Conservation (phyloP, 768 basidiomycete species). For the Tubosaeta sp. region DNA sequence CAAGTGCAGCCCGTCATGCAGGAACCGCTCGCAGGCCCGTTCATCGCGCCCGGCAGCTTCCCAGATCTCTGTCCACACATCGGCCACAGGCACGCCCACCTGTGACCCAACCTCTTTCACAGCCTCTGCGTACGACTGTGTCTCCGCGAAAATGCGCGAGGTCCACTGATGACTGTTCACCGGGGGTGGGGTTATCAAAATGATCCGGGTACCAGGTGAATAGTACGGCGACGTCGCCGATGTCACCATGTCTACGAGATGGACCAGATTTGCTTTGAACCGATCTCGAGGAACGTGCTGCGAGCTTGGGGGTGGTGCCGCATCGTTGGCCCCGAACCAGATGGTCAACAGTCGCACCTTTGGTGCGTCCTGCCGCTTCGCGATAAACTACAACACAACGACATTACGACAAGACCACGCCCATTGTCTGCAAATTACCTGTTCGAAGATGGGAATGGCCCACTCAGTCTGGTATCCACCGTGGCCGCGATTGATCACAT, state of each 20-base stretch:
- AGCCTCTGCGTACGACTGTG: conserved; percentile 66
- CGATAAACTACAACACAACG: conserved; percentile 46
- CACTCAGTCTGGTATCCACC: conserved; percentile 86
- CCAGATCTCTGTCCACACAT: conserved; percentile 74
- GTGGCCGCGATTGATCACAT: conserved; percentile 82
- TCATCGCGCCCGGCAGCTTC: conserved; percentile 65
- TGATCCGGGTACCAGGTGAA: conserved; percentile 67
- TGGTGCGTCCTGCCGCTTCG: conserved; percentile 50
- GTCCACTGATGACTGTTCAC: conserved; percentile 60
- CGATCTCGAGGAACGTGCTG: conserved; percentile 74
- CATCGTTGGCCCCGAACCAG: conserved; percentile 92
- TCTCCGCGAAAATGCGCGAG: conserved; percentile 55
- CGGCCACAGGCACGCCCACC: conserved; percentile 58
- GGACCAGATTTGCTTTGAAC: conserved; percentile 60
- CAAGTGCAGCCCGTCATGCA: conserved; percentile 80
- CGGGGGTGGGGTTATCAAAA: conserved; percentile 85
- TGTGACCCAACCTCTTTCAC: conserved; percentile 57
- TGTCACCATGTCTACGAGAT: conserved; percentile 59
- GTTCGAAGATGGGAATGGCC: conserved; percentile 75
- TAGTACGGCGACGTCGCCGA: conserved; percentile 59
- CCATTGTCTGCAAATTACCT: conserved; percentile 37
- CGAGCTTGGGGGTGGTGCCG: conserved; percentile 54
- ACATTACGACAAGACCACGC: not conserved
- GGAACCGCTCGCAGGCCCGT: conserved; percentile 44
- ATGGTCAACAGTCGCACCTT: conserved; percentile 71